Base-by-base conservation (phyloP, 441 rosid genomes). In the Syzygium syzygioides region DNA sequence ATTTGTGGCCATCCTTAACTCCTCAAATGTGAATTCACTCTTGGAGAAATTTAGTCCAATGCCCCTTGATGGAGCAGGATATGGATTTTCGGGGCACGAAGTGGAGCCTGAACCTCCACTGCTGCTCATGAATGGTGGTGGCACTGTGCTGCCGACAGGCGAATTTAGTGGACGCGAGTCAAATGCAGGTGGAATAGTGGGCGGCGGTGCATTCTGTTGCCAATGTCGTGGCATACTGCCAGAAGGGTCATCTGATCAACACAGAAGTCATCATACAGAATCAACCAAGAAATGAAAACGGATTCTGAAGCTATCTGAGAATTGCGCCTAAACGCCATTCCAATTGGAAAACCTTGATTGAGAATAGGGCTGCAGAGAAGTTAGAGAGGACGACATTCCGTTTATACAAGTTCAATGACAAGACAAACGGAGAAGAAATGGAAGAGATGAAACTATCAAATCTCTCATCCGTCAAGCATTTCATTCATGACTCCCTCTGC, bases 1-100 rank as follows among this genome's bases (percentile, higher is more conserved):
- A 79, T 89, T 59, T 23, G 90, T 89, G 28, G 88, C 90, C 80
- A 86, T 59, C 54, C 37, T 87, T 79, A 89, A 86, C 86, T 89
- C 90, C 86, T 89, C 90, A 10, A 86, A 89, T 30, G 87, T 89
- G 79, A 89, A 89, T 59, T 60, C 52, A 86, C 88, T 86, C 86
- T 86, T 89, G 28, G 90, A 86, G 88, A 89, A 89, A 59, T 79
- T 88, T 30, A 86, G 54, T 8, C 80, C 50, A n/a, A 89, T 79
- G 19, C 86, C 68, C 3, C 86, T 88, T 10, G 56, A 89, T 57
- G 88, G 86, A 18, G 88, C 15, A 50, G 88, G 79, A 53, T 86
- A 86, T 20, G 90, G 90, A 10, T 86, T 52, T 50, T 86, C 86
- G 7, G 68, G 87, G 54, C 90, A 88, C 13, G 87, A 89, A 57